Evolutionary conservation across 495 filamentous ascomycete species (phyloP), one percentile per base, ranked within the genome.

Genomic region (Neurospora tetraspora): DNA sequence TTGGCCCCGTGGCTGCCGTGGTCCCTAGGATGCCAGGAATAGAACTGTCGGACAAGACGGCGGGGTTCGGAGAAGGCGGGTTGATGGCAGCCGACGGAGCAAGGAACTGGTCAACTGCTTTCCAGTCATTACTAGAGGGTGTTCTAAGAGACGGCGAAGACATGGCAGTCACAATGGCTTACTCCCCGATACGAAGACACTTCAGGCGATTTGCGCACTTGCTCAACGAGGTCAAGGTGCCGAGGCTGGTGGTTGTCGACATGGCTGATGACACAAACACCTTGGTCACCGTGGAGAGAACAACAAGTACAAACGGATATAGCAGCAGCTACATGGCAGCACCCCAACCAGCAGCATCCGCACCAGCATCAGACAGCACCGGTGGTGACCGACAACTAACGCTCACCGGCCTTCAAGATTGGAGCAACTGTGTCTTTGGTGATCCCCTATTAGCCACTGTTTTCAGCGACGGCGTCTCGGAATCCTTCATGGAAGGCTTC

Each of bases 341-440:
- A 47, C 45, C 38, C 12, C 20, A 68, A 20, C 18, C 38, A 31
- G 27, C 39, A 14, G 27, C 27, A 23, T 10, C 34, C 4, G 23
- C n/a, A 34, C 1, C 43, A 45, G n/a, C 69, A 18, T 31, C 39
- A 37, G 39, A n/a, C n/a, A 34, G 18, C 20, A 70, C 23, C 9
- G 27, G 39, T 12, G 14, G 5, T n/a, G 27, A 45, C 34, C 16
- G 39, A 11, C 12, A 71, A 36, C 53, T 80, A 12, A 69, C 70
- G 4, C 72, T 84, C 23, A 78, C 75, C 8, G 83, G 84, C 16
- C 74, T 85, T 11, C 75, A 76, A 39, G 81, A 86, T 76, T 89
- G 86, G 84, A 85, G 84, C 42, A 84, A 85, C 71, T 84, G 82
- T 69, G 71, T 90, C 12, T 90, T 89, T 75, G 89, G 89, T 39